phyloP scores from a whole-genome alignment of 371 early-diverging fungal species.

The Cokeromyces recurvatus region DNA sequence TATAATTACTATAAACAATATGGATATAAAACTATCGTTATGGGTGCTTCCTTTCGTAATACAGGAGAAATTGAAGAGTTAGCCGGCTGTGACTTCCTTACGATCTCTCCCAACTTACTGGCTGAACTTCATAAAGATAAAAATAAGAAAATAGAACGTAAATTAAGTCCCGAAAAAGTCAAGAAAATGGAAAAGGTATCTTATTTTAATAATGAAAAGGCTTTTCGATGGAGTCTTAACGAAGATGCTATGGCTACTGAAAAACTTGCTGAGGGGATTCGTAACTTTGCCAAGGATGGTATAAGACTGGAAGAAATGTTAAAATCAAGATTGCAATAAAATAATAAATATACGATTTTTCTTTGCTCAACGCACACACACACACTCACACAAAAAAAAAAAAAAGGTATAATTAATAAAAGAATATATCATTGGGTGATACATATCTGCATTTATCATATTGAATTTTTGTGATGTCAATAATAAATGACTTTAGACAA shows the following conservation, averaged over 20 bases:
- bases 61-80: conserved; percentile 92
- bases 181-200: conserved; percentile 55
- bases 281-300: no score
- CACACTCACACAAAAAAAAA: no score
- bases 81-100: conserved; percentile 94
- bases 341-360: conserved; percentile 16
- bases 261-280: no score
- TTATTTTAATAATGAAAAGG: conserved; percentile 51
- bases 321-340: conserved; percentile 78
- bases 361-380: no score
- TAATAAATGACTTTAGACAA: no score
- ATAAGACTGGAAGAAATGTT: no score
- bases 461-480: no score
- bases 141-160: conserved; percentile 58
- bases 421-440: no score
- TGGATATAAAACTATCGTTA: conserved; percentile 95
- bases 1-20: conserved; percentile 98
- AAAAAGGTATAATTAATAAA: no score
- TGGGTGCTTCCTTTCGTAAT: conserved; percentile 98
- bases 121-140: conserved; percentile 67
- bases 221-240: no score
- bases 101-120: conserved; percentile 88
- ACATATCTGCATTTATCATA: no score
- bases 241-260: no score
- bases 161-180: conserved; percentile 68